Base-by-base conservation (phyloP, 75 land plant genomes). In the Pinus tabuliformis region DNA sequence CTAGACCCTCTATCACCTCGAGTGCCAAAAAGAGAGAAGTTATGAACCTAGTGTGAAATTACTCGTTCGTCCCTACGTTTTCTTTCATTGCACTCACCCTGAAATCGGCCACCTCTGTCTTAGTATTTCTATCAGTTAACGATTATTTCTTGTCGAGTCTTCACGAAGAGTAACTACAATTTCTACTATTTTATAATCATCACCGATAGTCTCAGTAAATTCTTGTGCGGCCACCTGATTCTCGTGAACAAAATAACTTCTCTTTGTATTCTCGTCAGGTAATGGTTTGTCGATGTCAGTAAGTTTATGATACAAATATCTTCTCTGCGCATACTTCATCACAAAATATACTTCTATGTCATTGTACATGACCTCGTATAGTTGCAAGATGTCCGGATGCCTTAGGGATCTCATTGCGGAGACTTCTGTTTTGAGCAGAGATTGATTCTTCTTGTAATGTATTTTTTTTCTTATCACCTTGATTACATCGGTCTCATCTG, bases 331-430 rank as follows among this genome's bases (percentile, higher is more conserved):
- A 39, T 71, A 88, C 81, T 88, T 88, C 82, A 88, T 83, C 18
- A 78, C 90, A 58, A 88, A 76, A 65, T 83, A 88, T 13, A 88
- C 83, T 78, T 86, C 86, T 59, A 78, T 80, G 73, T 80, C 83
- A 81, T 77, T 83, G 3, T 88, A 89, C 80, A 88, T 86, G 57
- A 88, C 90, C 76, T 88, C 88, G 28, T 86, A 73, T 1, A 88
- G 81, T 75, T 83, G 77, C 24, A 86, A 18, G 22, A 79, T 28
- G 59, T 79, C 63, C 72, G 76, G 81, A 71, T 79, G 81, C 30
- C 56, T 18, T 24, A 79, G 76, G 16, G 61, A 37, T 39, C 71
- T 66, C 81, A 79, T 73, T 57, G 74, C 81, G 30, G 61, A 30
- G 6, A 79, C 59, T 28, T 79, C 76, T 42, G 22, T 45, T 1